Evolutionary conservation across 2,329 filamentous ascomycete genomes (phyloP).

Genomic region (Chaetomiaceae sp.): DNA sequence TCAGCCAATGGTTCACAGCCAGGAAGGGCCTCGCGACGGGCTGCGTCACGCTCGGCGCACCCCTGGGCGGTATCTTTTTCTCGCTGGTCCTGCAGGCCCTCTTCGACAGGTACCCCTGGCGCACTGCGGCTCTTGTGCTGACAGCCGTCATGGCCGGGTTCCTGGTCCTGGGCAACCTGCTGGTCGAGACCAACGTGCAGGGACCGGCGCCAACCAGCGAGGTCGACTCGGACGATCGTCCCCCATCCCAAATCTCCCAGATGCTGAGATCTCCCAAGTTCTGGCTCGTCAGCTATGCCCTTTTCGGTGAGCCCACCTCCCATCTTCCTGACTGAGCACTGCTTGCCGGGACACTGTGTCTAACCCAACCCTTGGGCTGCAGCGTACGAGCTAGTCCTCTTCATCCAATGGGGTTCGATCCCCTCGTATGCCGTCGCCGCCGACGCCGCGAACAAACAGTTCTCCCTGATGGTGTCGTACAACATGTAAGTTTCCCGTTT

Average conservation of each 20-base stretch:
- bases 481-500: conserved; percentile 28
- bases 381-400: conserved; percentile 33
- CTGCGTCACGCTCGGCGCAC: conserved; percentile 28
- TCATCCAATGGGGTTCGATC: conserved; percentile 31
- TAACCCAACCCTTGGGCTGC: conserved; percentile 6
- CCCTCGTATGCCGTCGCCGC: conserved; percentile 28
- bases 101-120: conserved; percentile 26
- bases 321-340: background rate
- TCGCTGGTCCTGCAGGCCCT: conserved; percentile 28
- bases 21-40: conserved; percentile 25
- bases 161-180: conserved; percentile 21
- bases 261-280: conserved; percentile 24
- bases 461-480: conserved; percentile 31
- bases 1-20: conserved; percentile 28
- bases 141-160: conserved; percentile 22
- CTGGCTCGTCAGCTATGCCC: conserved; percentile 27
- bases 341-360: background rate
- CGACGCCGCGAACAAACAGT: conserved; percentile 25
- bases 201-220: background rate
- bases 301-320: conserved; percentile 26
- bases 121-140: conserved; percentile 23
- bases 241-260: background rate
- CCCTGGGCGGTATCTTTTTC: conserved; percentile 32
- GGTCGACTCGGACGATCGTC: conserved; percentile 6
- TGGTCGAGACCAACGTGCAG: conserved; percentile 24